A percentile compares a stretch with the other conserved stretches of the same genome.
Evolutionary conservation across 225 moss, liverwort and hornwort species (phyloP).

Genomic region (Antitrichia curtipendula): DNA sequence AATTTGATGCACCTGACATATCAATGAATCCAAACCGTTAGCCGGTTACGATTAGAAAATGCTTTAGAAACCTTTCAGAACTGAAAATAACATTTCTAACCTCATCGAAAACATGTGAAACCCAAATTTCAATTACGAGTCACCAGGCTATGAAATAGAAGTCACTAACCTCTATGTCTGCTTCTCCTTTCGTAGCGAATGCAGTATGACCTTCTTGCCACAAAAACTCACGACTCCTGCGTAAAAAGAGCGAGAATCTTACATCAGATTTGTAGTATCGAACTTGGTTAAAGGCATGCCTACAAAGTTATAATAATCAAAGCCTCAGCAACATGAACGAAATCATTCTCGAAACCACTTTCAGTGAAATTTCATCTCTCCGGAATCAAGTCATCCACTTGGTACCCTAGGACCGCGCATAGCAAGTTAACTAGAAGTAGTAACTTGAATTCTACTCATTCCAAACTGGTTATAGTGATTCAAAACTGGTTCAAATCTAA

Average conservation of each 20-base stretch:
- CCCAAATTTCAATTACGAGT: not conserved
- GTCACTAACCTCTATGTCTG: constrained; percentile 62
- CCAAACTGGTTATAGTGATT: not conserved
- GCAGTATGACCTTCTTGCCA: constrained; percentile 99
- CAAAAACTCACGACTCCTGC: constrained; percentile 96
- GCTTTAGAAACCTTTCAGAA: not conserved
- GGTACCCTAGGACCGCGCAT: not conserved
- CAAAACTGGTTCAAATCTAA: not conserved
- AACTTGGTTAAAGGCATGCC: not conserved
- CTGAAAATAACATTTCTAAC: not conserved
- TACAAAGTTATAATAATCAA: not conserved
- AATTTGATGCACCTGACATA: constrained; percentile 67
- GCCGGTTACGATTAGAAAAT: not conserved
- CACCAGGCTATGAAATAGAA: not conserved
- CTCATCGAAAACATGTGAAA: not conserved
- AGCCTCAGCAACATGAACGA: not conserved
- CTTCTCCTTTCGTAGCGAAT: constrained; percentile 72
- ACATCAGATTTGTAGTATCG: not conserved
- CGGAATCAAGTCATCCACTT: not conserved
- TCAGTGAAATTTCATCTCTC: not conserved
- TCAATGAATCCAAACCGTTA: not conserved
- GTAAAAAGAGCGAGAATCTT: not conserved
- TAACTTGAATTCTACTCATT: not conserved
- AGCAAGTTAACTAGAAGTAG: not conserved
- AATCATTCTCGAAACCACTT: not conserved